Base-by-base conservation (phyloP, 306 rosid species). In the Pyrus pyrifolia region DNA sequence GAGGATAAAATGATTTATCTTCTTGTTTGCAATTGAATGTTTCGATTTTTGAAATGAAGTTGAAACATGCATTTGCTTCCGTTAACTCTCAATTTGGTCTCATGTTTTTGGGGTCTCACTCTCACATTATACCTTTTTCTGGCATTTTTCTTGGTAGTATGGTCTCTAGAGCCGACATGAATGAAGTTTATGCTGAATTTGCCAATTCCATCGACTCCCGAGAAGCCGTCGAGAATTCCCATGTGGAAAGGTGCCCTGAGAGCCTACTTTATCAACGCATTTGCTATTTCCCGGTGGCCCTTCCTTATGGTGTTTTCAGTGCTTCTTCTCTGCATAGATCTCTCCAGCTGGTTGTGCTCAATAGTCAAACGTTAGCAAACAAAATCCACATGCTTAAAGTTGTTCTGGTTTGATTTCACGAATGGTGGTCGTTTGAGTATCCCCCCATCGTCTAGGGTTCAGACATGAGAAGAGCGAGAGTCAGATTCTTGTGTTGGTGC, bases 211-310 rank as follows among this genome's bases (percentile, higher is more conserved):
- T 92, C 97, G 19, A 90, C 96, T 1, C 93, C 96, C 0, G 93
- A 92, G 72, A 89, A 73, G 80, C 97, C 97, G 17, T 95, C 97
- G n/a, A 90, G 72, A 71, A 72, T 85, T 55, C 73, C 97, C 15
- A 92, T 95, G 98, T 95, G 97, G 98, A 95, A 84, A 80, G 97
- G 97, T 11, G 96, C 84, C 0, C 0, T 95, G 1, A 91, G 92
- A n/a, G 96, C 98, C 71, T 95, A 95, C 73, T 12, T 90, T 44
- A 69, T 95, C 78, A 92, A 92, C 57, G 93, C 92, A 79, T 95
- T 42, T 95, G 98, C 88, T 93, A 93, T 75, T 95, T 95, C 76
- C 98, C 97, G 0, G 97, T 95, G 65, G 98, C 98, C 61, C 68
- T 93, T 30, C 76, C 51, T 78, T 75, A 31, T 59, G 51, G 68